Evolutionary conservation across 1,139 yeast genomes (phyloP), one percentile per base, ranked within the genome.

Genomic region (Diutina ranongensis): DNA sequence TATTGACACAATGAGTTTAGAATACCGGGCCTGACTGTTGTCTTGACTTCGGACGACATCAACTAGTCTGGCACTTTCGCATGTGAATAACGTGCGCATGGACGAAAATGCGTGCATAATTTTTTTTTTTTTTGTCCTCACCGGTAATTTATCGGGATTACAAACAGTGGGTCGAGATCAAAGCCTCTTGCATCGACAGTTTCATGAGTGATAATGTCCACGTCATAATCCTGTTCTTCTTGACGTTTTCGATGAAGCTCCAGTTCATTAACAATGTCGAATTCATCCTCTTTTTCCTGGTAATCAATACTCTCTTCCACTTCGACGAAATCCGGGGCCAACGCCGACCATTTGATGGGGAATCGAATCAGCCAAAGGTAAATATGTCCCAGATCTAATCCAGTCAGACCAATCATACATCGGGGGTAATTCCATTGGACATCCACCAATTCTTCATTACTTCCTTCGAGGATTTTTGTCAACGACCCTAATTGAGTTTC

Each of bases 291-390:
- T 49, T 75, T 74, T 57, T 89, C 98, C 51, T 79, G 78, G 60
- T 89, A 89, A 50, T 85, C 88, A 13, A 87, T 82, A 56, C 88
- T 89, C 56, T 89, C 96, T 58, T 89, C 97, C 40, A 89, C 80
- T 59, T 89, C 97, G 46, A 84, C 95, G 59, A 92, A 89, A 61
- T 92, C 98, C 0, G 97, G 97, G 0, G 97, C 97, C 53, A 89
- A 68, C 0, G 97, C 95, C 61, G 95, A 83, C 98, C 98, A 89
- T 62, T 86, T 84, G 56, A 88, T 97, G 0, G 95, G 94, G 35
- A 85, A 78, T 42, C 76, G 77, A 16, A 86, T 76, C 47, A 84
- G 78, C 97, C 97, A 92, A 45, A 85, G 60, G 58, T 86, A 88
- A 1, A 89, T 74, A 25, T 78, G 71, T 0, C 97, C 97, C 35